Percentiles rank a stretch among this genome's conserved stretches.
Conservation (phyloP, 176 grass and related monocot genomes). For the Avena insularis region DNA sequence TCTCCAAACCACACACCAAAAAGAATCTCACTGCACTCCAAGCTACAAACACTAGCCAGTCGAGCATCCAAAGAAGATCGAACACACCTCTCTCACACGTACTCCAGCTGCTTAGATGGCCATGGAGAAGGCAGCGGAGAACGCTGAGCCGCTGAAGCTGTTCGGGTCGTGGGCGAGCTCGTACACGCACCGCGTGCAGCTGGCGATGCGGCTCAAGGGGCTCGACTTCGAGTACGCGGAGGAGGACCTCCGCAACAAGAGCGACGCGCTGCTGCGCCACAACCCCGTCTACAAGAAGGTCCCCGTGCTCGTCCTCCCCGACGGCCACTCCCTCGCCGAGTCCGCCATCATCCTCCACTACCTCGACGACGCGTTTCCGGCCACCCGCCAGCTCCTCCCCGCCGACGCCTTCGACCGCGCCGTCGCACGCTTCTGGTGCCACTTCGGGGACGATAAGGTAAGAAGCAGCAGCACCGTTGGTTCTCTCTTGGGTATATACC, state of each 20-base stretch:
- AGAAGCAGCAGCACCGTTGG: neutral
- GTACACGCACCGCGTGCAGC: constrained; percentile 91
- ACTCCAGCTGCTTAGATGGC: neutral
- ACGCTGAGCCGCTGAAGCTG: constrained; percentile 51
- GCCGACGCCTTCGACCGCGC: constrained; percentile 61
- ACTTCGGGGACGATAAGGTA: constrained; percentile 91
- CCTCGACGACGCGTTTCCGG: constrained; percentile 67
- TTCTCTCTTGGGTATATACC: neutral
- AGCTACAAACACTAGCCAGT: neutral
- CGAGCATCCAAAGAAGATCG: neutral
- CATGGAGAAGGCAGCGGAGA: constrained; percentile 50
- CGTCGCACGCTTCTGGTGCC: constrained; percentile 76
- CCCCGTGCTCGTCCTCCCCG: constrained; percentile 81
- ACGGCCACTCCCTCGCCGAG: constrained; percentile 66
- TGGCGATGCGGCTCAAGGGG: constrained; percentile 77
- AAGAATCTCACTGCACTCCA: neutral
- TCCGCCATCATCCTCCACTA: constrained; percentile 83
- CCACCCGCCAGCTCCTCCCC: constrained; percentile 52
- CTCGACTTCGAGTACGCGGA: constrained; percentile 74
- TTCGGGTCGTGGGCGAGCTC: constrained; percentile 89
- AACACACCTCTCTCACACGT: neutral
- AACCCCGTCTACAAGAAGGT: constrained; percentile 94
- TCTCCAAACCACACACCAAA: neutral
- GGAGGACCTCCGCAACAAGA: constrained; percentile 83
- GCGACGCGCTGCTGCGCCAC: constrained; percentile 54